Percentiles rank a stretch among this genome's conserved stretches.
Conservation (phyloP, 2,329 filamentous ascomycete species). For the Lachnellula suecica region DNA sequence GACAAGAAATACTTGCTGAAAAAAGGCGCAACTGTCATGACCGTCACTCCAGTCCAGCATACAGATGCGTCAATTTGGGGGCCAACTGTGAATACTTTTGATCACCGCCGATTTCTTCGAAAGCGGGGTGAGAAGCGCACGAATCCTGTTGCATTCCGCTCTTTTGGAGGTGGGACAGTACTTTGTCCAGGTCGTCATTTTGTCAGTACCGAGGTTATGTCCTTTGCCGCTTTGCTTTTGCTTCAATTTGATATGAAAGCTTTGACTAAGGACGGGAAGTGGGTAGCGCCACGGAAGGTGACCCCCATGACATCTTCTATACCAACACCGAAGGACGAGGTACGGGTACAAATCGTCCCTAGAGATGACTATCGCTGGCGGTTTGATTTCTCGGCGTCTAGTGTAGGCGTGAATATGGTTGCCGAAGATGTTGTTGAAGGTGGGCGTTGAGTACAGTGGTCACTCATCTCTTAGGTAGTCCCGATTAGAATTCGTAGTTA, state of each 20-base stretch:
- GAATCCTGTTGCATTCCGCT: conserved; percentile 24
- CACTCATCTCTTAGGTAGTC: no score
- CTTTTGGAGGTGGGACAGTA: conserved; percentile 37
- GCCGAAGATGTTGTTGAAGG: background rate
- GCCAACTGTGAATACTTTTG: conserved; percentile 38
- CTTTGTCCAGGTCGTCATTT: conserved; percentile 37
- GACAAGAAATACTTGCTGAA: conserved; percentile 41
- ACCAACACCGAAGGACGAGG: background rate
- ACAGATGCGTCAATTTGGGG: conserved; percentile 41
- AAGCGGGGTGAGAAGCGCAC: conserved; percentile 11
- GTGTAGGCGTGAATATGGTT: background rate
- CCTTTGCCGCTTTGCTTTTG: conserved; percentile 23
- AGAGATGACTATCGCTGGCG: background rate
- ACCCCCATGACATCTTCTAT: conserved; percentile 1
- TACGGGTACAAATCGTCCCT: background rate
- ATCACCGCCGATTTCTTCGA: conserved; percentile 38
- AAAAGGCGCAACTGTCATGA: conserved; percentile 40
- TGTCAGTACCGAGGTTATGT: conserved; percentile 36
- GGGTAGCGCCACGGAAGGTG: background rate
- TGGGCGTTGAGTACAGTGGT: background rate
- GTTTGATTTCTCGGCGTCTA: background rate
- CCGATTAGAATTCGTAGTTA: no score
- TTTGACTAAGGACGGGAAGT: background rate
- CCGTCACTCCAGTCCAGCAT: conserved; percentile 41
- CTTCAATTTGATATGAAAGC: conserved; percentile 16